A percentile compares a stretch with the other conserved stretches of the same genome.
phyloP scores from a whole-genome alignment of 331 rosid species.

The Spiraea crenata region DNA sequence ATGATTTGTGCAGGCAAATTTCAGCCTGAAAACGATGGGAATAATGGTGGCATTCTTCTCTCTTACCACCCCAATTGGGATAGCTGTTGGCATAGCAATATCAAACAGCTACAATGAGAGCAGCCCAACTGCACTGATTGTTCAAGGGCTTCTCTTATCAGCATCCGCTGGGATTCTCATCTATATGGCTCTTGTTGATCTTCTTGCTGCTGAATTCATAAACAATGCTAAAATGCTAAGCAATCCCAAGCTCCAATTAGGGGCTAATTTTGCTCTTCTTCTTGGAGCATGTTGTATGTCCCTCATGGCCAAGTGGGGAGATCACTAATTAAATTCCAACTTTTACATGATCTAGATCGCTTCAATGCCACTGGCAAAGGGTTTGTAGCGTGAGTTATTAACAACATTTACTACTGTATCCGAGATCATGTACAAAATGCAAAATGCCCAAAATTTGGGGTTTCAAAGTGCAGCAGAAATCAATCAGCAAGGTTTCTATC shows the following conservation, averaged over 20 bases:
- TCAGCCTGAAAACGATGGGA: slow-evolving; percentile 22
- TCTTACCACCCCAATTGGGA: slow-evolving; percentile 52
- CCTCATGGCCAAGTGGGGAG: slow-evolving; percentile 43
- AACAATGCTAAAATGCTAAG: slow-evolving; percentile 41
- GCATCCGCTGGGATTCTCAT: slow-evolving; percentile 65
- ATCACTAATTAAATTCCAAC: neutral
- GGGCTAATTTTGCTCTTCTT: slow-evolving; percentile 49
- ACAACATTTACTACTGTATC: too few species aligned
- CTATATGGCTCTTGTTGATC: slow-evolving; percentile 72
- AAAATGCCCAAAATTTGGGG: too few species aligned
- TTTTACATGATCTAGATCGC: neutral
- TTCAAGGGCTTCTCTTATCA: slow-evolving; percentile 57
- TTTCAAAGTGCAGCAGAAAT: too few species aligned
- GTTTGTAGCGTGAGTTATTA: too few species aligned
- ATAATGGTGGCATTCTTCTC: slow-evolving; percentile 38
- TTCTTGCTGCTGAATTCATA: slow-evolving; percentile 62
- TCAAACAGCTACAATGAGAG: slow-evolving; percentile 43
- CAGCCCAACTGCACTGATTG: slow-evolving; percentile 42
- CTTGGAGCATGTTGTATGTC: slow-evolving; percentile 59
- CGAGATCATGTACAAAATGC: too few species aligned
- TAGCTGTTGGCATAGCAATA: slow-evolving; percentile 53
- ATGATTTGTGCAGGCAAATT: slow-evolving; percentile 25
- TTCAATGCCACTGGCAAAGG: neutral
- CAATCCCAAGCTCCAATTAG: slow-evolving; percentile 51
- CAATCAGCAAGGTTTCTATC: neutral